A percentile compares a stretch with the other conserved stretches of the same genome.
These are phyloP conservation scores for Ophioceras dolichostomum DNA, from an alignment of 2,329 filamentous ascomycete species.

Conservation along the genomic window DNA sequence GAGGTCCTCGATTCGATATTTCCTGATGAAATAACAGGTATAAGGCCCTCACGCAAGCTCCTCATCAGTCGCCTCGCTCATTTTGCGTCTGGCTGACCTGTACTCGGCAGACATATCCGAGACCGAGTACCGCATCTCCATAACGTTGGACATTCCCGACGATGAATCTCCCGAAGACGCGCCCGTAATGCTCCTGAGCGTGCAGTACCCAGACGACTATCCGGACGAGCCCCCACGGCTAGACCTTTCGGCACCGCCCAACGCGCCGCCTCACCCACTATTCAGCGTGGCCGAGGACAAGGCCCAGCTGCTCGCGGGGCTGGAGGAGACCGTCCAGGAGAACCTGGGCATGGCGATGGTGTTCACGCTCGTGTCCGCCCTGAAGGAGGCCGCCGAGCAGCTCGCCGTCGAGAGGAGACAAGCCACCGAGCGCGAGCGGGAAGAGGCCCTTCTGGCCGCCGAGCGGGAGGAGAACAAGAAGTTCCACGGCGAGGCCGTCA, in stretches of 20 bases:
- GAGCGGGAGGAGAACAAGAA: conserved; percentile 94
- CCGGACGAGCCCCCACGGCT: conserved; percentile 78
- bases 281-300: conserved; percentile 78
- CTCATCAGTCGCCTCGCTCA: too few relatives aligned
- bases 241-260: conserved; percentile 63
- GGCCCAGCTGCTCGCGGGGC: conserved; percentile 53
- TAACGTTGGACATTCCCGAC: conserved; percentile 67
- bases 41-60: too few relatives aligned
- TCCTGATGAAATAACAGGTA: conserved; percentile 91
- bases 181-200: conserved; percentile 66
- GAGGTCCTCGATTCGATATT: conserved; percentile 98
- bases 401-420: conserved; percentile 65
- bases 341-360: conserved; percentile 97
- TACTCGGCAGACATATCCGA: conserved; percentile 68
- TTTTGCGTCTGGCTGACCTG: not conserved
- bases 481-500: conserved; percentile 86
- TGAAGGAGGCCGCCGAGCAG: conserved; percentile 86
- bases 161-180: conserved; percentile 48
- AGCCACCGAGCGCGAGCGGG: conserved; percentile 43
- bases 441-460: conserved; percentile 41
- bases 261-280: conserved; percentile 55
- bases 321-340: conserved; percentile 72
- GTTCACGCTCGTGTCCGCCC: conserved; percentile 73
- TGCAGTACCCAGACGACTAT: conserved; percentile 83
- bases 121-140: conserved; percentile 74